Percentiles rank a stretch among this genome's conserved stretches.
phyloP scores from a whole-genome alignment of 2,329 filamentous ascomycete genomes.

The Penicillium sp. region DNA sequence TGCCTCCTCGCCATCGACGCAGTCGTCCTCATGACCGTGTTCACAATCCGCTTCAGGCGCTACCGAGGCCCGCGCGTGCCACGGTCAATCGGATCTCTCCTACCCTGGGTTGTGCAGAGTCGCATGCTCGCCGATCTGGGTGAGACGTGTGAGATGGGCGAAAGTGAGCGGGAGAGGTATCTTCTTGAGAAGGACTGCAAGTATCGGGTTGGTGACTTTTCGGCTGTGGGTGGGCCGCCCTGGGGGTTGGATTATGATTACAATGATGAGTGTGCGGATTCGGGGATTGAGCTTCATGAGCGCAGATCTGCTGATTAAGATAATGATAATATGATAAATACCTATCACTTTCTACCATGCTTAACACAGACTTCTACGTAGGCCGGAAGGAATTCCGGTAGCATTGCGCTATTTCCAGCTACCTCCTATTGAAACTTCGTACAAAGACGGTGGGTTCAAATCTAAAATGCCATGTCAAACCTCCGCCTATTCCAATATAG shows the following conservation, averaged over 20 bases:
- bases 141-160: slow-evolving; percentile 11
- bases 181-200: slow-evolving; percentile 8
- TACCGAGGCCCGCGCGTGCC: slow-evolving; percentile 20
- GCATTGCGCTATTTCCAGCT: background rate
- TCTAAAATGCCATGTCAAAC: background rate
- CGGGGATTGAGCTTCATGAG: background rate
- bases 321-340: background rate
- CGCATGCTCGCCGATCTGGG: slow-evolving; percentile 18
- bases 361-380: background rate
- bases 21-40: slow-evolving; percentile 19
- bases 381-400: no score
- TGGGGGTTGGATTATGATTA: slow-evolving; percentile 15
- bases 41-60: slow-evolving; percentile 14
- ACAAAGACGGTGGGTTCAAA: background rate
- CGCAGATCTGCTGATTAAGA: background rate
- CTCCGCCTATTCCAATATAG: no score
- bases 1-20: slow-evolving; percentile 20
- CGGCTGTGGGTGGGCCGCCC: background rate
- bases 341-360: background rate
- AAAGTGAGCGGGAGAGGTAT: slow-evolving; percentile 11
- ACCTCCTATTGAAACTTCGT: background rate
- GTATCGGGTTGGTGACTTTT: slow-evolving; percentile 13
- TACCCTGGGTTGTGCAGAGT: slow-evolving; percentile 19
- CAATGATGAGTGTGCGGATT: background rate
- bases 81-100: slow-evolving; percentile 20